Evolutionary conservation across 2,329 filamentous ascomycete species (phyloP).

Genomic region (Aspergillus bombycis): DNA sequence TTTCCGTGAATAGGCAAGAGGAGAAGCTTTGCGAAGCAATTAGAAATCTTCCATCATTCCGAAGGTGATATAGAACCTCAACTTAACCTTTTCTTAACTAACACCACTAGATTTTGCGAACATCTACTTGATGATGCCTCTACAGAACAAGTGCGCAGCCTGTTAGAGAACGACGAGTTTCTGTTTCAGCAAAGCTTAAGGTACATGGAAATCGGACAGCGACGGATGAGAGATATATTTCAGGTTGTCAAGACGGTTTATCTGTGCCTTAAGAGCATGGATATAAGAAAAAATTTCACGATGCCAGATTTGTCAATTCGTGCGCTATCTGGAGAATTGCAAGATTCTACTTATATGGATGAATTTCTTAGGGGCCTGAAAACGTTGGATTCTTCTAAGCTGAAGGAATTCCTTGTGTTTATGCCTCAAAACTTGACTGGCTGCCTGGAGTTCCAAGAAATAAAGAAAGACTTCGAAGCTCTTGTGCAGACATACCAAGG

Average conservation of each 20-base stretch:
- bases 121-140: slow-evolving; percentile 43
- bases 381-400: slow-evolving; percentile 55
- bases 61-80: slow-evolving; percentile 36
- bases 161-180: slow-evolving; percentile 55
- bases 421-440: slow-evolving; percentile 41
- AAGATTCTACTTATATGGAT: slow-evolving; percentile 53
- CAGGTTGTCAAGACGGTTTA: slow-evolving; percentile 34
- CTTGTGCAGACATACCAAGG: slow-evolving; percentile 53
- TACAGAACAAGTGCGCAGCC: slow-evolving; percentile 39
- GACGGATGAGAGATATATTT: slow-evolving; percentile 43
- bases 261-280: slow-evolving; percentile 31
- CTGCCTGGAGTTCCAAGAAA: slow-evolving; percentile 40
- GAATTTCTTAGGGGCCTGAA: slow-evolving; percentile 57
- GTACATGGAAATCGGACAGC: slow-evolving; percentile 44
- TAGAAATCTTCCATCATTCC: slow-evolving; percentile 61
- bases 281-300: slow-evolving; percentile 32
- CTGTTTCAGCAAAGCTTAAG: slow-evolving; percentile 48
- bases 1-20: slow-evolving; percentile 31
- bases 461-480: slow-evolving; percentile 52
- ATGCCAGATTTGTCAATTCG: slow-evolving; percentile 42
- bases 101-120: slow-evolving; percentile 43
- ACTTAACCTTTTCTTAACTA: slow-evolving; percentile 14
- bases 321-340: slow-evolving; percentile 56
- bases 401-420: slow-evolving; percentile 45
- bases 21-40: slow-evolving; percentile 57